Evolutionary conservation across 352 stramenopile genomes (phyloP), one percentile per base, ranked within the genome.

Genomic region (Blastocystis sp.): DNA sequence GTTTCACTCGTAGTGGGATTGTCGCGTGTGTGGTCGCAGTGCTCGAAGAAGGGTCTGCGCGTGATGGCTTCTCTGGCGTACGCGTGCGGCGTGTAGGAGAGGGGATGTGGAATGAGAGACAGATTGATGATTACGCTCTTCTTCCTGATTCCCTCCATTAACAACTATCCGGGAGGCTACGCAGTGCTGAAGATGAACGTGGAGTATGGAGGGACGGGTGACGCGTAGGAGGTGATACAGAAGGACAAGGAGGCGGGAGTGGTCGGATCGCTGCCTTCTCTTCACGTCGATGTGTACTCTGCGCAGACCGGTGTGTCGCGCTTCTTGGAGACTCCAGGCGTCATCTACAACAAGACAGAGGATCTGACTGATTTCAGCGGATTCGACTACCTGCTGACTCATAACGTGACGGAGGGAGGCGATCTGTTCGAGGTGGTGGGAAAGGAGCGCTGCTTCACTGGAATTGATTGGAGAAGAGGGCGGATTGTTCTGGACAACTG

Each of bases 221-320:
- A 65, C 26, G 12, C 21, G 10, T 81, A 81, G 71, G 16, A 66
- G 24, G 9, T 65, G 31, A 81, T 81, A 21, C 10, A n/a, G 71
- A 24, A 81, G 24, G 39, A 65, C 33, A 62, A 45, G 19, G 71
- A 39, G 26, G 51, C 19, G 4, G 45, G 37, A 16, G 51, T 50
- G 19, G 16, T 33, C 0, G 19, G 9, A 24, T 12, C 29, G 21
- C 2, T 61, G 24, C 78, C 62, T 0, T 62, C 4, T n/a, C 31
- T 88, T 24, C 78, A 88, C 26, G 45, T 88, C 41, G 78, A 88
- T 88, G 65, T 78, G 39, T 88, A 88, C 31, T 59, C 78, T 51
- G 78, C 78, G 3, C 78, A 88, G 3, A 88, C 78, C 0, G 78
- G 78, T n/a, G 62, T 88, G 41, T 88, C 78, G 26, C 78, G 78